Percentiles rank a stretch among this genome's conserved stretches.
These are phyloP conservation scores for Cladosporium sp. DNA, from an alignment of 2,329 filamentous ascomycete genomes.

Conservation along the genomic window DNA sequence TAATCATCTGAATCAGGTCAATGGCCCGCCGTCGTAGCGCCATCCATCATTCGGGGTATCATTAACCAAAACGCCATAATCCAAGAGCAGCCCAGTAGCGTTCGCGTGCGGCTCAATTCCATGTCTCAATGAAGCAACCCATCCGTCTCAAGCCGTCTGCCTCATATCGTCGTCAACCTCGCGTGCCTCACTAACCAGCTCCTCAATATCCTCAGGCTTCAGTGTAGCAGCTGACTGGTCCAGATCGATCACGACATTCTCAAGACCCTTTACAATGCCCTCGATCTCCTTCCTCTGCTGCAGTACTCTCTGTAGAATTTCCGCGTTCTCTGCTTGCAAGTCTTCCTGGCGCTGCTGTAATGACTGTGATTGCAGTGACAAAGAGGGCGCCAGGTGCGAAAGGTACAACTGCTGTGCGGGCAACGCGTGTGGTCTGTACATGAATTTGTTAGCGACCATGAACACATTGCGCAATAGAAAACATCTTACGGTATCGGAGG, in stretches of 20 bases:
- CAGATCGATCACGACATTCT: conserved; percentile 55
- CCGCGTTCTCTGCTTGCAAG: conserved; percentile 51
- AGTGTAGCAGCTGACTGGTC: conserved; percentile 47
- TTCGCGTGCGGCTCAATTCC: neutral
- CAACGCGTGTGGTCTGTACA: conserved; percentile 53
- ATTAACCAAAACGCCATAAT: conserved; percentile 4
- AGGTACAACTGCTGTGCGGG: conserved; percentile 53
- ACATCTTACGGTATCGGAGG: conserved; percentile 44
- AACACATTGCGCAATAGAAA: conserved; percentile 7
- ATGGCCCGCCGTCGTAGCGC: no score
- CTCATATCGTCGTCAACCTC: conserved; percentile 28
- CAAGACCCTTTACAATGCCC: conserved; percentile 50
- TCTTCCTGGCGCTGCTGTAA: conserved; percentile 48
- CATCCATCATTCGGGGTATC: conserved; percentile 3
- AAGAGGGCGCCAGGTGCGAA: conserved; percentile 56
- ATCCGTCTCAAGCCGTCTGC: conserved; percentile 14
- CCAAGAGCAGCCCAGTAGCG: neutral
- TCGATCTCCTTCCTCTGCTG: conserved; percentile 56
- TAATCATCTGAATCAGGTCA: no score
- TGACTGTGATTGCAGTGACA: conserved; percentile 47
- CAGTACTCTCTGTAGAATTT: conserved; percentile 48
- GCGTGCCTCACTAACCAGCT: conserved; percentile 25
- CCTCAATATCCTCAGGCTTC: conserved; percentile 26
- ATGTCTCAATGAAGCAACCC: no score
- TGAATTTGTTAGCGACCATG: neutral